phyloP scores from a whole-genome alignment of 2,329 filamentous ascomycete species.

The Stenocarpella maydis region DNA sequence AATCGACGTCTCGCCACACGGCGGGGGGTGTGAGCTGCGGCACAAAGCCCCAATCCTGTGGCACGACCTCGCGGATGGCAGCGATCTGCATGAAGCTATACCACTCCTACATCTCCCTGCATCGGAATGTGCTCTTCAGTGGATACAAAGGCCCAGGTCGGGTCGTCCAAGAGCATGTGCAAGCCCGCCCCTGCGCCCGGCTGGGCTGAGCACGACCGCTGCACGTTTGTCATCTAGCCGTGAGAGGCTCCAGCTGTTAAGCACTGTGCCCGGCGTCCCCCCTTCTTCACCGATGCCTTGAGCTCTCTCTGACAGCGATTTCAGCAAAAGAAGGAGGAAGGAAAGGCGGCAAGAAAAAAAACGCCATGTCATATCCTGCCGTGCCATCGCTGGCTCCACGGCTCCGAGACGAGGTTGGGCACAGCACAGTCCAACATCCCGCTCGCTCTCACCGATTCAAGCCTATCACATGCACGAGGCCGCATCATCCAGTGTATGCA shows the following conservation, averaged over 20 bases:
- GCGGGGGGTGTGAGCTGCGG: slow-evolving; percentile 7
- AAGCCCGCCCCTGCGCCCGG: not conserved
- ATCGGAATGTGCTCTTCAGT: not conserved
- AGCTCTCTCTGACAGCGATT: too few relatives aligned
- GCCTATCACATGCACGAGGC: not conserved
- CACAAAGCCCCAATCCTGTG: not conserved
- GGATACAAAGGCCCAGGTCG: not conserved
- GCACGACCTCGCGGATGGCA: not conserved
- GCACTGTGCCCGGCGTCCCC: not conserved
- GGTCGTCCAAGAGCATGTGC: too few relatives aligned
- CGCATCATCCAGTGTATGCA: not conserved
- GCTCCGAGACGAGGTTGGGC: not conserved
- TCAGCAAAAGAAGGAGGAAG: too few relatives aligned
- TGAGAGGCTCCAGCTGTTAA: too few relatives aligned
- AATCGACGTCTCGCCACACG: slow-evolving; percentile 20
- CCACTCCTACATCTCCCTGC: not conserved
- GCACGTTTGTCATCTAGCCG: too few relatives aligned
- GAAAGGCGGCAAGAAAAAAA: too few relatives aligned
- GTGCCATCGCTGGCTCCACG: not conserved
- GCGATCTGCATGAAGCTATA: slow-evolving; percentile 15
- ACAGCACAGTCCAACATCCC: not conserved
- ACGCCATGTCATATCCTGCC: not conserved
- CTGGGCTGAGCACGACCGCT: not conserved
- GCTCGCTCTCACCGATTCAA: not conserved
- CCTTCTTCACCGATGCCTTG: too few relatives aligned